A percentile compares a stretch with the other conserved stretches of the same genome.
These are phyloP conservation scores for Mariannaea elegans DNA, from an alignment of 2,329 filamentous ascomycete species.

Conservation along the genomic window DNA sequence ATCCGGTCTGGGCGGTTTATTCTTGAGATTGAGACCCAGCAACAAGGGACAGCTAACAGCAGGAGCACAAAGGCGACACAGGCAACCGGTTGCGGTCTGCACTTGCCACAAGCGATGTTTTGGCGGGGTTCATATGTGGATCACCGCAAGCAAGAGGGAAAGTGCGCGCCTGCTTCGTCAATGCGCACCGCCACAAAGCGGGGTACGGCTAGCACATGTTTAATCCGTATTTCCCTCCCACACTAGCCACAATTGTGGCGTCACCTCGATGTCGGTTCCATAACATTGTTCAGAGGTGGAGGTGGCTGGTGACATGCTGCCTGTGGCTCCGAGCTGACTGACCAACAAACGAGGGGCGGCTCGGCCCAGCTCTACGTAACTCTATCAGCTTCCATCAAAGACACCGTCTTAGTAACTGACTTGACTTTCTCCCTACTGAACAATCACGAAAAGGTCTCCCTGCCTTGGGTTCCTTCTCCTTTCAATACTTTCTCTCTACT, in stretches of 20 bases:
- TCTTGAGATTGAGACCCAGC: conserved; percentile 1
- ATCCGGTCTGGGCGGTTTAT: conserved; percentile 17
- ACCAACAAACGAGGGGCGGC: conserved; percentile 19
- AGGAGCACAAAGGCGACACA: not conserved
- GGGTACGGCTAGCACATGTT: no score
- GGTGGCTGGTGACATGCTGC: conserved; percentile 30
- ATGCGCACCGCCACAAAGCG: conserved; percentile 40
- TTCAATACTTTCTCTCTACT: not conserved
- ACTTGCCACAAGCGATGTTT: conserved; percentile 15
- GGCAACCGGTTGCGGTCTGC: conserved; percentile 18
- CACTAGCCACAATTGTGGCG: no score
- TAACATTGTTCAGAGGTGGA: conserved; percentile 30
- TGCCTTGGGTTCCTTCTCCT: not conserved
- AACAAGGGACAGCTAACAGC: not conserved
- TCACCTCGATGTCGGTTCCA: conserved; percentile 1
- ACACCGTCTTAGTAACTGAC: conserved; percentile 20
- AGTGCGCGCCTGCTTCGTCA: not conserved
- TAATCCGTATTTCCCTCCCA: no score
- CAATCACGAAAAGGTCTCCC: not conserved
- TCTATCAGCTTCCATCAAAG: conserved; percentile 45
- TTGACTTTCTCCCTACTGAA: not conserved
- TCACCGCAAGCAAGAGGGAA: conserved; percentile 5
- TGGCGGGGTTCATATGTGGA: conserved; percentile 17
- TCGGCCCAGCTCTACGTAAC: conserved; percentile 18
- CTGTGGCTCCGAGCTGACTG: conserved; percentile 38